Conservation (phyloP, 2,329 filamentous ascomycete species). For the Exophiala xenobiotica region DNA sequence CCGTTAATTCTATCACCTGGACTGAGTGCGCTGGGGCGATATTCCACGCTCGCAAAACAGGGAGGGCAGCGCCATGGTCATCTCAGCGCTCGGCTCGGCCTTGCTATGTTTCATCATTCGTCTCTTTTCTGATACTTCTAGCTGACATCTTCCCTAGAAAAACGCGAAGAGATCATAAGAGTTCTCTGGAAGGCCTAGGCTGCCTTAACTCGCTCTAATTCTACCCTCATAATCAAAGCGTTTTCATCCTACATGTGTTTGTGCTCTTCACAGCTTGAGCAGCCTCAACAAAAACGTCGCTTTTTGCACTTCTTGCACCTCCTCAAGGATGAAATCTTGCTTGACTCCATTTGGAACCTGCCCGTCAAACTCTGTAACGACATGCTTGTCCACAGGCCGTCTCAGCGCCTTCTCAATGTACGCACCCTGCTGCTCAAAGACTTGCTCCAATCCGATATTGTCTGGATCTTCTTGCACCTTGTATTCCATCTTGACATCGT, state of each 20-base stretch:
- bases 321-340: constrained; percentile 69
- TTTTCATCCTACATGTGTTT: too few species aligned
- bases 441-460: constrained; percentile 66
- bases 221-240: not conserved
- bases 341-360: constrained; percentile 47
- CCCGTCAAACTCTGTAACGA: constrained; percentile 58
- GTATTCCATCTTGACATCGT: constrained; percentile 96
- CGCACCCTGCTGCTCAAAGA: constrained; percentile 66
- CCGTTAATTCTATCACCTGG: not conserved
- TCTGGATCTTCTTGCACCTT: constrained; percentile 76
- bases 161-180: constrained; percentile 52
- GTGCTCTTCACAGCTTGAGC: constrained; percentile 67
- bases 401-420: constrained; percentile 75
- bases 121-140: not conserved
- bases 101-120: not conserved
- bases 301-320: constrained; percentile 83
- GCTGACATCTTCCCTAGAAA: constrained; percentile 40
- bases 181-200: not conserved
- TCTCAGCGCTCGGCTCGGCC: too few species aligned
- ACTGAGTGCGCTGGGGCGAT: too few species aligned
- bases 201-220: not conserved
- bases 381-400: constrained; percentile 71
- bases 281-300: constrained; percentile 76
- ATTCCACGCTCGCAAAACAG: too few species aligned
- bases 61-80: too few species aligned